Evolutionary conservation across 768 basidiomycete genomes (phyloP).

Genomic region (Cyathus striatus): DNA sequence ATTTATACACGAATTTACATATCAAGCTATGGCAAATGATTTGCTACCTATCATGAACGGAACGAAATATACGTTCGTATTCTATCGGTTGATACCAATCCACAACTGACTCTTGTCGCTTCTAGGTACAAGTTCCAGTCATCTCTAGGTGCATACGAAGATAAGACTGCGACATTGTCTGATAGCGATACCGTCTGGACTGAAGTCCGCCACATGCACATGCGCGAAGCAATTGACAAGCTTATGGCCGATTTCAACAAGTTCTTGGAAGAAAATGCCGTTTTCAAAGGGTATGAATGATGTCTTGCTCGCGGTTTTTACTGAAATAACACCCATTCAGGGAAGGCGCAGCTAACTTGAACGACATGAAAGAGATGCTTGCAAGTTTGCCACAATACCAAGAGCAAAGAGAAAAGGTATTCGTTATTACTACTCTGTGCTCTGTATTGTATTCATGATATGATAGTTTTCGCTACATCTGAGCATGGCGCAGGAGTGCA

Average conservation of each 20-base stretch:
- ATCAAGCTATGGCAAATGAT: conserved; percentile 98
- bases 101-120: neutral
- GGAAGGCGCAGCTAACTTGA: conserved; percentile 80
- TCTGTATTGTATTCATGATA: neutral
- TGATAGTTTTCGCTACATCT: conserved; percentile 92
- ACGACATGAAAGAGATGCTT: conserved; percentile 99
- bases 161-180: conserved; percentile 80
- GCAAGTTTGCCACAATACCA: conserved; percentile 92
- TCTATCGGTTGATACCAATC: neutral
- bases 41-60: conserved; percentile 86
- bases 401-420: conserved; percentile 90
- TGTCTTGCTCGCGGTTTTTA: too few relatives aligned
- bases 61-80: conserved; percentile 74
- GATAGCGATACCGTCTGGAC: conserved; percentile 91
- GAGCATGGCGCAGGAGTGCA: conserved; percentile 97
- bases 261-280: conserved; percentile 91
- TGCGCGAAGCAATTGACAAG: conserved; percentile 97
- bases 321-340: too few relatives aligned
- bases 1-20: conserved; percentile 95
- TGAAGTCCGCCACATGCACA: conserved; percentile 93
- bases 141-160: conserved; percentile 78
- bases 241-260: conserved; percentile 94
- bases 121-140: conserved; percentile 91
- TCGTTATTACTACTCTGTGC: conserved; percentile 5
- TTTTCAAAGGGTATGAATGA: conserved; percentile 85